Base-by-base conservation (phyloP, 306 rosid genomes). In the Arachis hypogaea region DNA sequence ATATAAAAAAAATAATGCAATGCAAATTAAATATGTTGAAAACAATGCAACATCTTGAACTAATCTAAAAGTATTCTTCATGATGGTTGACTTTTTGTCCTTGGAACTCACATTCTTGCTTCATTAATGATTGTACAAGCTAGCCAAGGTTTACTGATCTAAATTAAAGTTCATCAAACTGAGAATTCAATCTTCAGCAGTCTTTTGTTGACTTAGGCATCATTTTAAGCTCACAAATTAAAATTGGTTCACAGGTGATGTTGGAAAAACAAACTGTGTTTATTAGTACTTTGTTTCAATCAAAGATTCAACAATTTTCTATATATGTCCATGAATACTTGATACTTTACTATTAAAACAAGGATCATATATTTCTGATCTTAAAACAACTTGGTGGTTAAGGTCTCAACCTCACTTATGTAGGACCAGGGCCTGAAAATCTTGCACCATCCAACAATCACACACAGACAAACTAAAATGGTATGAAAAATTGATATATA, bases 401-500 rank as follows among this genome's bases (percentile, higher is more conserved):
- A 62, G 50, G 62, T 44, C 66, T 77, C 81, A 77, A 70, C 72
- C 71, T 69, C 71, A 41, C 59, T 22, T 22, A 44, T 63, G 59
- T 63, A 70, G 68, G 58, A 14, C 60, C 66, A 55, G 16, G 63
- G 61, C 64, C 67, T 59, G 73, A 79, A 49, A 63, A 69, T 61
- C 51, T 42, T 61, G 71, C 71, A 61, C 59, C 38, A 63, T 54
- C 61, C 0, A 45, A 0, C 11, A n/a, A 38, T 36, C 60, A 61
- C 73, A 57, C 14, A 58, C 59, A 22, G 43, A 51, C 10, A 10
- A 44, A 38, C 3, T 11, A 5, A 5, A 2, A 9, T 14, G 14
- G 14, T 14, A 14, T 14, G 14, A 14, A 14, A 14, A 14, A 14
- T 14, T 14, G 14, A 14, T 14, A 14, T 14, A 14, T 14, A 47